phyloP scores from a whole-genome alignment of 306 rosid genomes.

The Citrullus amarus region DNA sequence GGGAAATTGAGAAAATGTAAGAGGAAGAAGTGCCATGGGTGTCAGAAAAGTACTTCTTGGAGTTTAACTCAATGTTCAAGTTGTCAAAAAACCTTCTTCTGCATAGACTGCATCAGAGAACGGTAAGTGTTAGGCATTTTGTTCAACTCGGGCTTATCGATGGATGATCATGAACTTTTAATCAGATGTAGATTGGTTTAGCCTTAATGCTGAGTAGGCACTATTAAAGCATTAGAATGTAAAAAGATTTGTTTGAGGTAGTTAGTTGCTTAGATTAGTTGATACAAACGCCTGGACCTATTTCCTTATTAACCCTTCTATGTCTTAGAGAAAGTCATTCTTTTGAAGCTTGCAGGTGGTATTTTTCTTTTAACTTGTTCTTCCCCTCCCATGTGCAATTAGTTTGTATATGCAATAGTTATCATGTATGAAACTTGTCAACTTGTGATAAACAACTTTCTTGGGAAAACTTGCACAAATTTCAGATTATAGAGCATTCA shows the following conservation, averaged over 20 bases:
- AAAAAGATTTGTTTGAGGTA: not conserved
- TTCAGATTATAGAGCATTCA: not conserved
- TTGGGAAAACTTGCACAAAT: not conserved
- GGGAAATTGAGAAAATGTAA: slow-evolving; percentile 37
- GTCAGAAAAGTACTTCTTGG: slow-evolving; percentile 56
- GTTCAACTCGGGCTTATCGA: not conserved
- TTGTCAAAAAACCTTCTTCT: slow-evolving; percentile 72
- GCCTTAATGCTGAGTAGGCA: not conserved
- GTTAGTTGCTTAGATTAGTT: not conserved
- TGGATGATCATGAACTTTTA: not conserved
- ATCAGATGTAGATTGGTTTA: not conserved
- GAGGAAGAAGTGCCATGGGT: slow-evolving; percentile 82
- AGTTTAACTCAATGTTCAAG: slow-evolving; percentile 59
- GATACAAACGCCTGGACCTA: not conserved
- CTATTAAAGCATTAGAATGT: not conserved
- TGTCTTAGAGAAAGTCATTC: not conserved
- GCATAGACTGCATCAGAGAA: slow-evolving; percentile 79
- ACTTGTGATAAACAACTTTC: not conserved
- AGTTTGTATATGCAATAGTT: not conserved
- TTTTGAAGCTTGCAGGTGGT: not conserved
- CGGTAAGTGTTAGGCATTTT: slow-evolving; percentile 32
- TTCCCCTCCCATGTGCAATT: not conserved
- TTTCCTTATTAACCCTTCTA: not conserved
- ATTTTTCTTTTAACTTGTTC: not conserved
- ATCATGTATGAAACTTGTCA: not conserved